Conservation (phyloP, 148 eudicot genomes). For the Nepenthes mirabilis region DNA sequence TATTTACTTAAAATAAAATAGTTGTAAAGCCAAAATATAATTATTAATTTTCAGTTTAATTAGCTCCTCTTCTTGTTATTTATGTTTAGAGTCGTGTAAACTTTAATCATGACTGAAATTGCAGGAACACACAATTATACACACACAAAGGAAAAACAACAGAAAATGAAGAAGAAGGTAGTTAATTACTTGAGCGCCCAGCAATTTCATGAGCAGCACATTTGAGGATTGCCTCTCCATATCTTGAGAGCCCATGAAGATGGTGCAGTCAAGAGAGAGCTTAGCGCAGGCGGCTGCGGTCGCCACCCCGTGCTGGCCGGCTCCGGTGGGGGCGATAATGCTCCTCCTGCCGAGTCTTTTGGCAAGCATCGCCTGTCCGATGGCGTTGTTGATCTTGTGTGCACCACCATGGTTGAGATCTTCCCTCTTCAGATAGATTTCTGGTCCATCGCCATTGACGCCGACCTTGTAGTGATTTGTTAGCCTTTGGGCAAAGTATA, state of each 20-base stretch:
- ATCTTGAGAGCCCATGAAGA: constrained; percentile 74
- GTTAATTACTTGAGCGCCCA: constrained; percentile 63
- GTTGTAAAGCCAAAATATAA: no score
- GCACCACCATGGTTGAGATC: constrained; percentile 64
- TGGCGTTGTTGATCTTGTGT: constrained; percentile 59
- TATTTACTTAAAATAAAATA: no score
- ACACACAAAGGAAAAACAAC: no score
- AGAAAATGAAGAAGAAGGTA: no score
- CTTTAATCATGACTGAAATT: no score
- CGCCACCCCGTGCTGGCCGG: constrained; percentile 77
- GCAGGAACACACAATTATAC: no score
- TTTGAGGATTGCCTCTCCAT: constrained; percentile 60
- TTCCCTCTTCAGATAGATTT: constrained; percentile 59
- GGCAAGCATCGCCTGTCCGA: constrained; percentile 67
- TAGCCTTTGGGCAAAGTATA: constrained; percentile 59
- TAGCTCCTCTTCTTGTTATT: no score
- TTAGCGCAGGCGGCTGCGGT: constrained; percentile 66
- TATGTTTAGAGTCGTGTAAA: no score
- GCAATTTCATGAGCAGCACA: constrained; percentile 60
- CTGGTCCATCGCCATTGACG: constrained; percentile 49
- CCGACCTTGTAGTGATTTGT: constrained; percentile 41
- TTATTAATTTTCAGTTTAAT: no score
- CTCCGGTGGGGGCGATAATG: constrained; percentile 69
- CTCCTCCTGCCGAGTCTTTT: constrained; percentile 49
- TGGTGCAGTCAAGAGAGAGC: constrained; percentile 42